These are phyloP conservation scores for Trematosphaeria pertusa DNA, from an alignment of 2,329 filamentous ascomycete genomes.

Conservation along the genomic window DNA sequence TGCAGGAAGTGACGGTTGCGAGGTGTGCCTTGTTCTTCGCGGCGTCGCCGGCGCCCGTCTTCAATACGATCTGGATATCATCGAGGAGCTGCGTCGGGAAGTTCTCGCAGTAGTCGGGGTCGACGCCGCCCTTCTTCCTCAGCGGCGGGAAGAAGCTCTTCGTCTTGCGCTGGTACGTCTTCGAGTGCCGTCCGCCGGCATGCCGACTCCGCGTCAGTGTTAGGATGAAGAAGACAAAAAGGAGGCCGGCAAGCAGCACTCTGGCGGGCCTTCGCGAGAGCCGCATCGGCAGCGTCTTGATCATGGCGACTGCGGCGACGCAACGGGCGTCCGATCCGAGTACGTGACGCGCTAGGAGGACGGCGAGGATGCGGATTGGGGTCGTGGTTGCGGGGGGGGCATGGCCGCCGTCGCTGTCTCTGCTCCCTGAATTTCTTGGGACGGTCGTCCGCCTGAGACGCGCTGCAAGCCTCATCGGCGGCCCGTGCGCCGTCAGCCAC, in stretches of 20 bases:
- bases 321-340: constrained; percentile 15
- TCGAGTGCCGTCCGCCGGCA: constrained; percentile 20
- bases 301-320: constrained; percentile 14
- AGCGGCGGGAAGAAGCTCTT: constrained; percentile 48
- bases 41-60: constrained; percentile 57
- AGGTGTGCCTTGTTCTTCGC: constrained; percentile 57
- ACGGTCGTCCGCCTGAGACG: constrained; percentile 1
- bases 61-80: constrained; percentile 56
- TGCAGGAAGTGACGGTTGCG: constrained; percentile 61
- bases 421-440: constrained; percentile 12
- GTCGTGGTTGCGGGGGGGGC: constrained; percentile 1
- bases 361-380: constrained; percentile 5
- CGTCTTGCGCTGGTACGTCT: constrained; percentile 36
- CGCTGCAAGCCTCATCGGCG: background rate
- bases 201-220: constrained; percentile 33
- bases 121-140: constrained; percentile 34
- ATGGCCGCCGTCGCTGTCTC: constrained; percentile 2
- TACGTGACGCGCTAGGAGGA: constrained; percentile 9
- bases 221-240: constrained; percentile 42
- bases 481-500: background rate
- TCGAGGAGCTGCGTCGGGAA: constrained; percentile 51
- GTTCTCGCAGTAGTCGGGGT: constrained; percentile 48
- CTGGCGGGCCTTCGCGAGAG: constrained; percentile 18
- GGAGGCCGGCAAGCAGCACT: constrained; percentile 39
- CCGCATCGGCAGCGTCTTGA: constrained; percentile 15